Evolutionary conservation across 495 filamentous ascomycete species (phyloP).

Genomic region (Xylaria nigripes): DNA sequence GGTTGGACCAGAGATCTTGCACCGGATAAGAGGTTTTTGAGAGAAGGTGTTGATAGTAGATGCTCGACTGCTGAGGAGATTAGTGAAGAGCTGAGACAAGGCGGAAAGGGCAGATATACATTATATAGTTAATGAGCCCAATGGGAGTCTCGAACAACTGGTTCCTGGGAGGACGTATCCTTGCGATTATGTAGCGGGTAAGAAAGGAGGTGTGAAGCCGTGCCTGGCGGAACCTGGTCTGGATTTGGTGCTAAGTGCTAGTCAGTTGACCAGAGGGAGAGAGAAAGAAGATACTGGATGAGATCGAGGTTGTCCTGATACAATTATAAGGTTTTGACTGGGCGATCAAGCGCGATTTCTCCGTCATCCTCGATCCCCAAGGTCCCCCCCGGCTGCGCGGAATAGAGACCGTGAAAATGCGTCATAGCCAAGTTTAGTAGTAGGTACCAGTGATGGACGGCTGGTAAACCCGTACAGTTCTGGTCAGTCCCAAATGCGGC

Average conservation of each 20-base stretch:
- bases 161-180: no score
- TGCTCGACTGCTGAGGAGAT: background rate
- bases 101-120: background rate
- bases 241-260: background rate
- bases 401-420: constrained; percentile 17
- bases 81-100: background rate
- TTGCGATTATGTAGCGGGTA: background rate
- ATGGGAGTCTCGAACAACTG: no score
- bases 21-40: background rate
- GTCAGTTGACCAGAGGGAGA: background rate
- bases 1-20: constrained; percentile 4
- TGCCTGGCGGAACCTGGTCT: constrained; percentile 7
- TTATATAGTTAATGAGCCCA: background rate
- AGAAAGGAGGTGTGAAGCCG: background rate
- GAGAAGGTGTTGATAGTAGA: background rate
- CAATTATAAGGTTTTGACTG: background rate
- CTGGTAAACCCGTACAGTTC: background rate
- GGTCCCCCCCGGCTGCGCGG: no score
- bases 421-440: constrained; percentile 23
- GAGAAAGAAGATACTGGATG: background rate
- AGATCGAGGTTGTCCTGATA: background rate
- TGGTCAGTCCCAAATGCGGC: constrained; percentile 3
- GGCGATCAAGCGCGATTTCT: background rate
- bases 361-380: background rate
- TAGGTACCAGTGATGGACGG: no score